Percentiles rank a stretch among this genome's conserved stretches.
Conservation (phyloP, 2,329 filamentous ascomycete genomes). For the Xylaria arbuscula region DNA sequence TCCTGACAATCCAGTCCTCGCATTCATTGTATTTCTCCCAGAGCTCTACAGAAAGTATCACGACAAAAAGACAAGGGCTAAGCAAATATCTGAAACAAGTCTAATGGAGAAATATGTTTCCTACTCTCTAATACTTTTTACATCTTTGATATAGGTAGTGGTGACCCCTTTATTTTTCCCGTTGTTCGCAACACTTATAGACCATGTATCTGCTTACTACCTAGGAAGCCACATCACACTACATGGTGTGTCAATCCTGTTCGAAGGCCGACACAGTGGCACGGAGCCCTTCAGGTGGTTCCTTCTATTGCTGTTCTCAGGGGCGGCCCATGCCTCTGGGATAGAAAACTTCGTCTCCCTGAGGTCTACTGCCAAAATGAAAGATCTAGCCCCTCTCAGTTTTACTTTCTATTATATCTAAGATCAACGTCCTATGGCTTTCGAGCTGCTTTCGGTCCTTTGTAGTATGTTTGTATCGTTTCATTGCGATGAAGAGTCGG, state of each 20-base stretch:
- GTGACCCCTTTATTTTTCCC: not conserved
- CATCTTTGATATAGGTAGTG: too few relatives aligned
- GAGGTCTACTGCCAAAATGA: not conserved
- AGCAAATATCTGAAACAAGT: too few relatives aligned
- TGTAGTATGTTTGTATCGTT: not conserved
- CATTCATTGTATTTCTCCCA: too few relatives aligned
- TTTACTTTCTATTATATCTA: not conserved
- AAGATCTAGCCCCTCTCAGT: not conserved
- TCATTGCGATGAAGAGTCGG: not conserved
- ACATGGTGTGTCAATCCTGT: not conserved
- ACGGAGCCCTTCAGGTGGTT: too few relatives aligned
- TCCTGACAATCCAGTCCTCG: too few relatives aligned
- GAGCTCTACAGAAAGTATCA: too few relatives aligned
- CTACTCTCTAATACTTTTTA: too few relatives aligned
- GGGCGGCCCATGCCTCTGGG: not conserved
- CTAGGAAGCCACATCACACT: not conserved
- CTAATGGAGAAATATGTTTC: too few relatives aligned
- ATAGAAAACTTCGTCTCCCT: not conserved
- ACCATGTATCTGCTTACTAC: too few relatives aligned
- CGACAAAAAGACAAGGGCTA: too few relatives aligned
- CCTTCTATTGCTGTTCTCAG: not conserved
- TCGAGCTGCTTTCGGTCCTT: not conserved
- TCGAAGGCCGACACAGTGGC: not conserved
- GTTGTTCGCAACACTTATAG: not conserved
- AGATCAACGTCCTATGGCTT: not conserved